Evolutionary conservation across 2,329 filamentous ascomycete genomes (phyloP), one percentile per base, ranked within the genome.

Genomic region (Tolypocladium guangdongense): DNA sequence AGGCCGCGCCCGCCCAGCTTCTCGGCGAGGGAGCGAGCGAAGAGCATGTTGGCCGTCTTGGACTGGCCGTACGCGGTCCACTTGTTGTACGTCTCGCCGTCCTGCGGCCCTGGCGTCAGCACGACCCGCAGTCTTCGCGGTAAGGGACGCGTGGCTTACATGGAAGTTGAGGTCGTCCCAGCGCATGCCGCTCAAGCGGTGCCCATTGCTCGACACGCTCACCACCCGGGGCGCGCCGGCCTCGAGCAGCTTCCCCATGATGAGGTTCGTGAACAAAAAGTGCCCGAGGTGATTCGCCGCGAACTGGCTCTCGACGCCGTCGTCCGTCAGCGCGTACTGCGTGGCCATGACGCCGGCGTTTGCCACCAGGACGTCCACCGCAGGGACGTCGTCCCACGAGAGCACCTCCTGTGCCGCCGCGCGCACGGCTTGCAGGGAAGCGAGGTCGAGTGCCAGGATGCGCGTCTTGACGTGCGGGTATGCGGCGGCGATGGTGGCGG

Each of bases 281-380:
- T 75, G 75, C 0, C 69, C 71, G 7, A 78, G 50, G 51, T 78
- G 71, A 50, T 76, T 76, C 2, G 68, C 69, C 0, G 66, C 71
- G 49, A 78, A 71, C 53, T 75, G 72, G 52, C 63, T 62, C 62
- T 76, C 73, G 53, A 70, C 62, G 4, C 73, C 73, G 8, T 75
- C 71, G 4, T 60, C 57, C 32, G 64, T 66, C 18, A 66, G 53
- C 5, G 58, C 62, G 51, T 66, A 70, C 27, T 67, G 63, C 6
- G 58, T 54, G 4, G 61, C 67, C 69, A 74, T 74, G 32, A 76
- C 58, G 20, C 65, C 73, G 1, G 74, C 74, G 52, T 71, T 76
- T 59, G 74, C 74, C 56, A 77, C 60, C n/a, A 76, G 53, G 27
- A 75, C 66, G 7, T 61, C 52, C 61, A 70, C 69, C 4, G 60